These are phyloP conservation scores for Royoungia palumana DNA, from an alignment of 768 basidiomycete genomes.

Conservation along the genomic window DNA sequence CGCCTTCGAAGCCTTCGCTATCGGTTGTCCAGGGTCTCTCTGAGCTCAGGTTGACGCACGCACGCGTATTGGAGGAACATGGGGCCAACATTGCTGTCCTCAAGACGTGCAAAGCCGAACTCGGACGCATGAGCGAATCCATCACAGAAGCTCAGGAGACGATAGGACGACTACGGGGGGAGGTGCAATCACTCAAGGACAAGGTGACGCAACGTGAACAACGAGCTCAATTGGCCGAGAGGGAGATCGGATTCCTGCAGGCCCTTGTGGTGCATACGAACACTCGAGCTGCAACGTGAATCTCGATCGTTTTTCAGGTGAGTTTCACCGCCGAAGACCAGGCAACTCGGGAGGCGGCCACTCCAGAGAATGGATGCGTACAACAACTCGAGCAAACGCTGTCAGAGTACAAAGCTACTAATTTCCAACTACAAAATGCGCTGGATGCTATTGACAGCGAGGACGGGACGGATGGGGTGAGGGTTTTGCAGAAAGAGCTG, in stretches of 20 bases:
- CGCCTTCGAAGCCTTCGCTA: conserved; percentile 47
- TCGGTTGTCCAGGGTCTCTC: conserved; percentile 58
- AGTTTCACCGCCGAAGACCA: conserved; percentile 62
- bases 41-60: conserved; percentile 57
- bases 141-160: conserved; percentile 36
- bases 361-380: conserved; percentile 36
- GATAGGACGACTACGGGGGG: conserved; percentile 33
- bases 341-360: conserved; percentile 31
- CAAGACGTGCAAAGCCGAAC: conserved; percentile 50
- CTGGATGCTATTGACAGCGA: conserved; percentile 45
- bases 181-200: conserved; percentile 39
- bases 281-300: not conserved
- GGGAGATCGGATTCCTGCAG: conserved; percentile 64
- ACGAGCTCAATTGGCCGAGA: conserved; percentile 43
- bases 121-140: conserved; percentile 38
- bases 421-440: conserved; percentile 43
- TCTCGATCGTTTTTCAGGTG: conserved; percentile 37
- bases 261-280: conserved; percentile 58
- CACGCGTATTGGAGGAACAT: conserved; percentile 62
- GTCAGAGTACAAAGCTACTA: conserved; percentile 51
- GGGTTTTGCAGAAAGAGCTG: conserved; percentile 36
- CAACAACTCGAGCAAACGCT: conserved; percentile 55
- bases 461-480: conserved; percentile 16
- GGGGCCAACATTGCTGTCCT: conserved; percentile 55
- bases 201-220: conserved; percentile 37